Percentiles rank a stretch among this genome's conserved stretches.
Conservation (phyloP, 164 flowering plant genomes). For the Kingdonia uniflora region DNA sequence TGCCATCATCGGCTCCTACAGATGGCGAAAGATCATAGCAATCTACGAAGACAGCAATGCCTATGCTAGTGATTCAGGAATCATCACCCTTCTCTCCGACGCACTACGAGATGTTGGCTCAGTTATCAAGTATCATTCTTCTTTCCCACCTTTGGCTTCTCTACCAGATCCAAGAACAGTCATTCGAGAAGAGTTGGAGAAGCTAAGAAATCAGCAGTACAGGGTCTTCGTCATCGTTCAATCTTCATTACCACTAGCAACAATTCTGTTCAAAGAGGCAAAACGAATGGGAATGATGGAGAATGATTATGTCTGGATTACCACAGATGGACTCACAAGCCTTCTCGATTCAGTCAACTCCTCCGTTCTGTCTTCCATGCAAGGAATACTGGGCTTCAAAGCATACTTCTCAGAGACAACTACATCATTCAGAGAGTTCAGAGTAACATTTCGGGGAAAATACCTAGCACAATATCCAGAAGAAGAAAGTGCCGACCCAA, state of each 20-base stretch:
- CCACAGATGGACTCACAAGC: conserved; percentile 16
- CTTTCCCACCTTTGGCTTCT: background rate
- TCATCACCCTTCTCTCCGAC: background rate
- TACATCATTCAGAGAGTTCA: conserved; percentile 8
- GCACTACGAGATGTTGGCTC: background rate
- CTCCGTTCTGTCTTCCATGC: conserved; percentile 19
- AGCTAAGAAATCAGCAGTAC: conserved; percentile 12
- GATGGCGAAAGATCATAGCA: conserved; percentile 1
- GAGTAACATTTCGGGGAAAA: conserved; percentile 6
- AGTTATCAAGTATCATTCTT: background rate
- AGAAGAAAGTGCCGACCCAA: conserved; percentile 14
- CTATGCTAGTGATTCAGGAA: background rate
- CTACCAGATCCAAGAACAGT: background rate
- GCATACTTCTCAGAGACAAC: conserved; percentile 11
- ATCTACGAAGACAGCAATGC: background rate
- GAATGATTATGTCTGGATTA: conserved; percentile 29
- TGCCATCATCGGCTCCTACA: background rate
- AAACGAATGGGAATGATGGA: conserved; percentile 27
- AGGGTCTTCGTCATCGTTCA: conserved; percentile 32
- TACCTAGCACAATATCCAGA: conserved; percentile 17
- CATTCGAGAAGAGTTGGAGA: conserved; percentile 9
- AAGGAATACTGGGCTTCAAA: conserved; percentile 26
- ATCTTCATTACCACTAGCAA: conserved; percentile 14
- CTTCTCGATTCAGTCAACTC: conserved; percentile 15
- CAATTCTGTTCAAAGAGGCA: conserved; percentile 15